Percentiles rank a stretch among this genome's conserved stretches.
These are phyloP conservation scores for Capsella bursapastoris DNA, from an alignment of 345 rosid genomes.

Conservation along the genomic window DNA sequence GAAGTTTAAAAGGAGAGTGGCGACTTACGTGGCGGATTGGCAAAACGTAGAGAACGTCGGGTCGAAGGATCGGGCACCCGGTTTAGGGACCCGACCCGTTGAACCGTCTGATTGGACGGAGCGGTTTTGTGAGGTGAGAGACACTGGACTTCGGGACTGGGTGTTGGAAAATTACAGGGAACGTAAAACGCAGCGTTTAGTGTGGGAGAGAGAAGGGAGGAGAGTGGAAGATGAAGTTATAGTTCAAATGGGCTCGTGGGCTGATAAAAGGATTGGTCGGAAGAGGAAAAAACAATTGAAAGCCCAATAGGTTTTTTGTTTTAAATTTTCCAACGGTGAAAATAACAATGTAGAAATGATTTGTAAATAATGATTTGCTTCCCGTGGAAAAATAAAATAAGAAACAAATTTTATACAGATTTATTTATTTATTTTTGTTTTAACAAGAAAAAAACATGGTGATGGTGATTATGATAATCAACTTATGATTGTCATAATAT, in stretches of 20 bases:
- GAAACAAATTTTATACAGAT: background rate
- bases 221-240: slow-evolving; percentile 19
- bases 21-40: slow-evolving; percentile 94
- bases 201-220: slow-evolving; percentile 58
- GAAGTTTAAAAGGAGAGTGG: slow-evolving; percentile 84
- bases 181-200: slow-evolving; percentile 48
- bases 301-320: slow-evolving; percentile 13
- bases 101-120: slow-evolving; percentile 81
- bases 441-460: background rate
- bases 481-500: background rate
- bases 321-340: background rate
- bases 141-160: slow-evolving; percentile 64
- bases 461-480: background rate
- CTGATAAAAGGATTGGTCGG: slow-evolving; percentile 19
- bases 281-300: slow-evolving; percentile 23
- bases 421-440: background rate
- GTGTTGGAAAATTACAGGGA: slow-evolving; percentile 52
- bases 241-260: background rate
- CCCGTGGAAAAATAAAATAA: background rate
- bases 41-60: slow-evolving; percentile 67
- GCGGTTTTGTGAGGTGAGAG: slow-evolving; percentile 78
- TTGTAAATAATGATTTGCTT: slow-evolving; percentile 20
- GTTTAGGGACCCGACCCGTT: slow-evolving; percentile 77
- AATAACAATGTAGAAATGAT: slow-evolving; percentile 16
- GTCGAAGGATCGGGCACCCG: slow-evolving; percentile 87